Percentiles rank a stretch among this genome's conserved stretches.
Evolutionary conservation across 140 eudicot genomes (phyloP).

Genomic region (Bidens hawaiensis): DNA sequence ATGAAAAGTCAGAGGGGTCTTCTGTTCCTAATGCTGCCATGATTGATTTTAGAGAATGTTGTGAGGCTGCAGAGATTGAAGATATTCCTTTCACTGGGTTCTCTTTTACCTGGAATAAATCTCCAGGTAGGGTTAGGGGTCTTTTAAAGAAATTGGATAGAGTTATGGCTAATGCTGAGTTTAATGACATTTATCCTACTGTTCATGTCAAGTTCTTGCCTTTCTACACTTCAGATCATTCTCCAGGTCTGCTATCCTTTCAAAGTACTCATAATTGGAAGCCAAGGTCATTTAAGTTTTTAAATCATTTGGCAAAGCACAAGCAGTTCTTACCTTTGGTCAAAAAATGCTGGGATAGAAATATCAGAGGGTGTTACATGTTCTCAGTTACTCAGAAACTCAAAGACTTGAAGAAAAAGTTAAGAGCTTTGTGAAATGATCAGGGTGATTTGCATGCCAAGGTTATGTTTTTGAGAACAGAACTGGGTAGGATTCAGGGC

Average conservation of each 20-base stretch:
- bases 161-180: too few species aligned
- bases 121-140: too few species aligned
- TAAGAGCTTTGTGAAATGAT: not conserved
- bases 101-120: too few species aligned
- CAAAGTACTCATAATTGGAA: not conserved
- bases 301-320: not conserved
- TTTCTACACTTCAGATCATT: not conserved
- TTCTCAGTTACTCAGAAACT: not conserved
- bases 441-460: not conserved
- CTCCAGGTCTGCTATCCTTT: not conserved
- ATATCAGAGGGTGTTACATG: not conserved
- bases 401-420: not conserved
- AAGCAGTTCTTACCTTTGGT: not conserved
- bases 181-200: too few species aligned
- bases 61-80: too few species aligned
- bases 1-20: too few species aligned
- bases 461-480: fast-evolving
- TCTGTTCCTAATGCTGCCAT: too few species aligned
- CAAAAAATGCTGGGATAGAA: not conserved
- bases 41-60: too few species aligned
- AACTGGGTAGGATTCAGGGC: not conserved
- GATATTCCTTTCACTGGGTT: too few species aligned
- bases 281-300: not conserved
- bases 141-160: too few species aligned
- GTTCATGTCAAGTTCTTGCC: too few species aligned